Base-by-base conservation (phyloP, 768 basidiomycete species). In the Xerocomus potaroensis region DNA sequence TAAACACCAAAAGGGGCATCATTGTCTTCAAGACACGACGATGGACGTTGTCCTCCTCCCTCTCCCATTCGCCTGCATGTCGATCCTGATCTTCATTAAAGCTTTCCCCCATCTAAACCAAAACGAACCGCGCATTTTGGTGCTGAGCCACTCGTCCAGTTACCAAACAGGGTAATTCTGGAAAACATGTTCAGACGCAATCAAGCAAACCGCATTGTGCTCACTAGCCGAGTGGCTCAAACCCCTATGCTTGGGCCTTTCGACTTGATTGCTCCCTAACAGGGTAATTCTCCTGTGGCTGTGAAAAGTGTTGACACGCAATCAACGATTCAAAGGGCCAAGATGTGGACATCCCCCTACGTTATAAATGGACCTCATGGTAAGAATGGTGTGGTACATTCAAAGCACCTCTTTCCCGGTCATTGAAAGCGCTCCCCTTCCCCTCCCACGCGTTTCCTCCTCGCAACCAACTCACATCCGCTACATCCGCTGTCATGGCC, bases 171-270 rank as follows among this genome's bases (percentile, higher is more conserved):
- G 43, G 43, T 27, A 42, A 41, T 31, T 55, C 45, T 54, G 6
- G 10, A 35, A 49, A 48, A 49, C 42, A 24, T 61, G 47, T 45
- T 7, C 26, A 46, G 40, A 56, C 32, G 44, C 64, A 64, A 64
- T 66, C 63, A 40, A 30, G 12, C 8, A 47, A 23, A 5, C 8
- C 5, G 9, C 30, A 31, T 41, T 41, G 41, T 43, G 33, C 49
- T 49, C 40, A 21, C 51, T 64, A 51, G 34, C 57, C 59, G 51
- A 59, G 63, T 50, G 63, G 62, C 47, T 18, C 41, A 42, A 31
- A 8, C 16, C 48, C 42, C 44, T 30, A 33, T 23, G 45, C 48
- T 61, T 54, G 39, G 54, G 30, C 53, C 57, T 21, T 8, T 29
- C 15, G 12, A 18, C n/a, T 18, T 16, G 57, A 66, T 57, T 62